Evolutionary conservation across 208 protist species (phyloP).

Genomic region (Leishmania arabica): DNA sequence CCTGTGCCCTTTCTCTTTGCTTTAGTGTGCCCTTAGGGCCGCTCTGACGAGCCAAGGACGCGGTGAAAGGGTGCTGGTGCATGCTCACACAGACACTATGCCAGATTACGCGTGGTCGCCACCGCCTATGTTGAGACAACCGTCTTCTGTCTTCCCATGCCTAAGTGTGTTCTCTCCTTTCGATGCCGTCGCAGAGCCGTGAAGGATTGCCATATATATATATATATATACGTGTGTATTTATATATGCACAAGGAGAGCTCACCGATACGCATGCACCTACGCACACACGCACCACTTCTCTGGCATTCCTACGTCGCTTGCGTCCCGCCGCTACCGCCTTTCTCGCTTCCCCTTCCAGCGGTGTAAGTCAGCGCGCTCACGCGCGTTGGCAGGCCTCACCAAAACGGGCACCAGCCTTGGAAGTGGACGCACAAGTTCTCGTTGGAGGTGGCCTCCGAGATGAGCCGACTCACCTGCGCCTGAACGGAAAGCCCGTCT

Average conservation of each 20-base stretch:
- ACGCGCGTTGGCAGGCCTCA: constrained; percentile 36
- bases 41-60: background rate
- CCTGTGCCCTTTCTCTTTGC: too few species aligned
- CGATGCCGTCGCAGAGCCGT: too few species aligned
- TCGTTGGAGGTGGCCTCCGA: constrained; percentile 97
- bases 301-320: background rate
- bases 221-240: background rate
- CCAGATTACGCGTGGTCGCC: background rate
- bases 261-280: background rate
- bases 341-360: background rate
- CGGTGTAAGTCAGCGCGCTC: background rate
- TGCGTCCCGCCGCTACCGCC: background rate
- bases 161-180: too few species aligned
- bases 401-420: constrained; percentile 99
- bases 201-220: background rate
- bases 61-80: background rate
- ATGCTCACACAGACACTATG: background rate
- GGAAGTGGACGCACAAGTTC: constrained; percentile 99
- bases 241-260: background rate
- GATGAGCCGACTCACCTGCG: constrained; percentile 95
- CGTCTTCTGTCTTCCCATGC: background rate
- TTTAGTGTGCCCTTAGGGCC: background rate
- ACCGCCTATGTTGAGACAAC: background rate
- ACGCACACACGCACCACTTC: background rate
- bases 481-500: constrained; percentile 77